A percentile compares a stretch with the other conserved stretches of the same genome.
phyloP scores from a whole-genome alignment of 805 yeast species.

The Nakazawaea anatomiae region DNA sequence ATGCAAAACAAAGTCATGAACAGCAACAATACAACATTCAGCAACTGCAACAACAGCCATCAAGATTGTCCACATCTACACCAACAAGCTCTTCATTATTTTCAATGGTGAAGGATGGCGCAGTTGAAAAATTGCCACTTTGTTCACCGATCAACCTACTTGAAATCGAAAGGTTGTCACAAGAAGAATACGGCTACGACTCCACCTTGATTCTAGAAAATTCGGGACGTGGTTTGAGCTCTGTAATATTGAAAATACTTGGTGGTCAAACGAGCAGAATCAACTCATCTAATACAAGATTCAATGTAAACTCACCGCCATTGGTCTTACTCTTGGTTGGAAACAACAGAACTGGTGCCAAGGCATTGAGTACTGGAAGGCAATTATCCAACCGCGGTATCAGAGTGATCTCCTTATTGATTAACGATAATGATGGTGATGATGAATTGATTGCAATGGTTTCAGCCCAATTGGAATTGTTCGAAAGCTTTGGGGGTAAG shows the following conservation, averaged over 20 bases:
- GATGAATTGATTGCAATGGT: conserved; percentile 28
- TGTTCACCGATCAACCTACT: conserved; percentile 76
- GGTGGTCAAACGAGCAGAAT: conserved; percentile 59
- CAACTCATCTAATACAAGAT: conserved; percentile 28
- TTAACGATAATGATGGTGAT: conserved; percentile 28
- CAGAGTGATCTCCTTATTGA: conserved; percentile 51
- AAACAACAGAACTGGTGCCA: conserved; percentile 67
- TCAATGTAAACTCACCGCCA: conserved; percentile 75
- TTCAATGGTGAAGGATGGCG: conserved; percentile 4
- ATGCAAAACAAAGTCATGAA: conserved; percentile 8
- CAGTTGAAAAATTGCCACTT: conserved; percentile 38
- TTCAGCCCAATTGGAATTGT: conserved; percentile 45
- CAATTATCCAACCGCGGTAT: conserved; percentile 71
- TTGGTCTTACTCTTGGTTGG: conserved; percentile 66
- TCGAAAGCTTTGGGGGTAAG: conserved; percentile 66
- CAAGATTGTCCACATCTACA: conserved; percentile 6
- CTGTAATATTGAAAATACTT: conserved; percentile 50
- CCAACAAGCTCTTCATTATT: conserved; percentile 5
- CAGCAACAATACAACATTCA: conserved; percentile 10
- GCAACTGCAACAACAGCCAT: not conserved
- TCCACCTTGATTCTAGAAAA: conserved; percentile 49
- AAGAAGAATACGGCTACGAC: conserved; percentile 47
- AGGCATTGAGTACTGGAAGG: conserved; percentile 75
- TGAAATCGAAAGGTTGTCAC: conserved; percentile 61
- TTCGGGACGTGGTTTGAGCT: conserved; percentile 62